Conservation (phyloP, 352 stramenopile species). For the Globisporangium lucens region DNA sequence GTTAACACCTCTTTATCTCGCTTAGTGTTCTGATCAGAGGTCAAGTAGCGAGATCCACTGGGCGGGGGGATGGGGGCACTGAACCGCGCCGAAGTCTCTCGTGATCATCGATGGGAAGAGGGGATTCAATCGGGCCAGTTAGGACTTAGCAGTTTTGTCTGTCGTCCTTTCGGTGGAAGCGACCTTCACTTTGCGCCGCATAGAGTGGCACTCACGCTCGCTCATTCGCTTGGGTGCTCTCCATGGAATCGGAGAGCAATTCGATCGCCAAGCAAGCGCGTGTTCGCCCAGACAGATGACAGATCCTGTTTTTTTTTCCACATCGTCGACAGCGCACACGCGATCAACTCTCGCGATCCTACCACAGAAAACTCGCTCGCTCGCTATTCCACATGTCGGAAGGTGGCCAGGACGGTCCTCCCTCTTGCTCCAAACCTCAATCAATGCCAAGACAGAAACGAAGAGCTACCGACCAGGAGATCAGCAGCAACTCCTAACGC, state of each 20-base stretch:
- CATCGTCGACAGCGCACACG: background rate
- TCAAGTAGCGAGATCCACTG: background rate
- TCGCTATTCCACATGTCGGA: background rate
- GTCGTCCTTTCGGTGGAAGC: conserved; percentile 12
- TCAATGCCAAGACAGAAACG: background rate
- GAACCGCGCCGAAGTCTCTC: background rate
- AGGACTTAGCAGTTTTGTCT: background rate
- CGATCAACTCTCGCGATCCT: background rate
- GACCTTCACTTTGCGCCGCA: background rate
- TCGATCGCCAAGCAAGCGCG: background rate
- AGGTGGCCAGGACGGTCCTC: background rate
- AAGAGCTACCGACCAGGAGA: background rate
- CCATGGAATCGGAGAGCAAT: background rate
- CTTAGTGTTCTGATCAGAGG: background rate
- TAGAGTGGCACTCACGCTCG: background rate
- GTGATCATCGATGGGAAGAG: background rate
- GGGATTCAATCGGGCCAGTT: background rate
- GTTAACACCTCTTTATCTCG: background rate
- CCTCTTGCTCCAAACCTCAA: too few species aligned
- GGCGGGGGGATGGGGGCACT: background rate
- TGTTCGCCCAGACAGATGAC: background rate
- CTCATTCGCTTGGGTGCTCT: background rate
- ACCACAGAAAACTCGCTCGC: background rate
- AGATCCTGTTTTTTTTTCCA: background rate
- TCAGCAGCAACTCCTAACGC: background rate